Percentiles rank a stretch among this genome's conserved stretches.
Conservation (phyloP, 1,284 basidiomycete genomes). For the Vanrija pseudolonga region DNA sequence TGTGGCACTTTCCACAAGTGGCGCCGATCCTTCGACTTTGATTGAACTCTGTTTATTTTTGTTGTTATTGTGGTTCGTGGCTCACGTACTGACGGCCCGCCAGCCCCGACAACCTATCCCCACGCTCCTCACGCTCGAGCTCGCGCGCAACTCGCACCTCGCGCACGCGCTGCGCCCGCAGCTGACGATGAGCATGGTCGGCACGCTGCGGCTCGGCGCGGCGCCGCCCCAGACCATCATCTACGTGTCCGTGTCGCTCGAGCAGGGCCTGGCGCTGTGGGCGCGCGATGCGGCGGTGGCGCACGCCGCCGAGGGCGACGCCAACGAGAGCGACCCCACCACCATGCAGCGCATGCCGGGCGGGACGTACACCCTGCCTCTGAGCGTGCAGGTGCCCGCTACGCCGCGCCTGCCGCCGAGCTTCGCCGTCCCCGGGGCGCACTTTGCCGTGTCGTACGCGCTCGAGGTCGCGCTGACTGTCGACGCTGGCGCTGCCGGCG, state of each 20-base stretch:
- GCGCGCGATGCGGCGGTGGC: conserved; percentile 35
- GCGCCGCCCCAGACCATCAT: conserved; percentile 30
- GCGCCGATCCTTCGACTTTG: neutral
- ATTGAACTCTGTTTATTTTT: neutral
- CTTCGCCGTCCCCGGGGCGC: conserved; percentile 22
- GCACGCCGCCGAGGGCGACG: neutral
- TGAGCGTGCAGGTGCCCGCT: conserved; percentile 40
- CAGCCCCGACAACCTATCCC: conserved; percentile 42
- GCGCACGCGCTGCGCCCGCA: conserved; percentile 32
- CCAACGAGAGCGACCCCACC: no score
- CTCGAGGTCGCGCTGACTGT: conserved; percentile 32
- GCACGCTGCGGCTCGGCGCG: conserved; percentile 29
- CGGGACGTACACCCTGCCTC: conserved; percentile 34
- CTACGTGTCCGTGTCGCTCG: conserved; percentile 37
- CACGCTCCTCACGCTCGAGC: conserved; percentile 30
- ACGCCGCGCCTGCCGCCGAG: conserved; percentile 36
- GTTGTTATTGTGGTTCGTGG: no score
- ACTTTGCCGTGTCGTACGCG: conserved; percentile 38
- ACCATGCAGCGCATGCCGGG: neutral
- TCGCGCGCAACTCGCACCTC: conserved; percentile 32
- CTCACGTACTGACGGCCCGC: no score
- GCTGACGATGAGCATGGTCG: conserved; percentile 38
- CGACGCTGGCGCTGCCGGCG: conserved; percentile 28
- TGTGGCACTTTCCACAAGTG: neutral
- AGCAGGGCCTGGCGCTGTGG: conserved; percentile 40